Base-by-base conservation (phyloP, 176 grass and related monocot species). In the Rhynchospora breviuscula region DNA sequence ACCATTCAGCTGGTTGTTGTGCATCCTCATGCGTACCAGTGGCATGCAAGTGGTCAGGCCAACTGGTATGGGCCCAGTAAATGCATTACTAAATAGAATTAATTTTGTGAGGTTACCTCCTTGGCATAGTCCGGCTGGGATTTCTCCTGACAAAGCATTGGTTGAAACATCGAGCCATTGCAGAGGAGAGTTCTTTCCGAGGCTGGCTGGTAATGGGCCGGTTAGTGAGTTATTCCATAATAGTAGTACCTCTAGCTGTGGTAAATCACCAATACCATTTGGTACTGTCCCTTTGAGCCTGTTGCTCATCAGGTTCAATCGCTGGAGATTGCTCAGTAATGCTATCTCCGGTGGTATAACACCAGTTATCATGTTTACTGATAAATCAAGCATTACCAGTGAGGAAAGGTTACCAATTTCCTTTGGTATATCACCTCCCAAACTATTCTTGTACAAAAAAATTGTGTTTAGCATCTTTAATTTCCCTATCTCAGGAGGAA, bases 151-250 rank as follows among this genome's bases (percentile, higher is more conserved):
- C 45, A 99, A 13, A 10, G 93, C 84, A 84, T 99, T 99, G 52
- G 93, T 92, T 2, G 96, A 95, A 46, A 99, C 96, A 79, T 99
- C 96, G 4, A 99, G 85, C 93, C 91, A 99, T 48, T 95, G 86
- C 71, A 99, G 84, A 3, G 91, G 88, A 79, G 94, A 92, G 21
- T 83, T 58, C 6, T 62, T 60, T 23, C 96, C 96, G 7, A 99
- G 96, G 57, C 88, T 69, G 51, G 88, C 84, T 1, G 96, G 96
- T 82, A 99, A 44, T 8, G 91, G 40, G 25, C 96, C 96, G 17
- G 86, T 89, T 69, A 99, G 89, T n/a, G 96, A 99, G 83, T 99
- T 99, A 83, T 99, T 99, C 96, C 96, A 99, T 18, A 99, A 84
- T 85, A 93, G 91, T 45, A 99, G 22, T 81, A 99, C 82, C 79